Conservation (phyloP, 2,329 filamentous ascomycete genomes). For the Fusarium armeniacum region DNA sequence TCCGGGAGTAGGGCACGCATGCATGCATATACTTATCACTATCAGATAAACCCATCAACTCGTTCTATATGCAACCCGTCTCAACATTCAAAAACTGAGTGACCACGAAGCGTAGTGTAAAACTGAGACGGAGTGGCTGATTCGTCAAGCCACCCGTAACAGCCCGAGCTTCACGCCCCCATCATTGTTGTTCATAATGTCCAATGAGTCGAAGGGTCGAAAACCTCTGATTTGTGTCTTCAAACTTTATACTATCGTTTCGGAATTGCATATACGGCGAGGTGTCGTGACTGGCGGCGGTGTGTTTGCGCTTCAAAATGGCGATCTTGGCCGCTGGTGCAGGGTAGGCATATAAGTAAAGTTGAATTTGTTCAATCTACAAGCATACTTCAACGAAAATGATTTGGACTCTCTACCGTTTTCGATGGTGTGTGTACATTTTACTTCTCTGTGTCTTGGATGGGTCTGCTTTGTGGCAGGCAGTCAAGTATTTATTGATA, state of each 20-base stretch:
- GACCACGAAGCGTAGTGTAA: neutral
- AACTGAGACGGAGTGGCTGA: conserved; percentile 22
- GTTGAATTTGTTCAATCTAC: neutral
- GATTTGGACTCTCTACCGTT: neutral
- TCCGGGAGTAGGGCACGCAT: neutral
- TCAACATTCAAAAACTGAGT: neutral
- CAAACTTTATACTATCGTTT: conserved; percentile 34
- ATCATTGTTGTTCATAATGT: conserved; percentile 11
- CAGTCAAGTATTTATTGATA: no score
- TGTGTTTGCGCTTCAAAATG: conserved; percentile 7
- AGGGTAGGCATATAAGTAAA: conserved; percentile 21
- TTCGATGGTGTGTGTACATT: neutral
- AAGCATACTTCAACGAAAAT: neutral
- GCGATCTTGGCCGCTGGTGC: neutral
- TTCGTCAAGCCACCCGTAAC: conserved; percentile 33
- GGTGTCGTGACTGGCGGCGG: conserved; percentile 27
- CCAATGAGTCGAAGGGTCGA: neutral
- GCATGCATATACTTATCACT: neutral
- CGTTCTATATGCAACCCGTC: neutral
- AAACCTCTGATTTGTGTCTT: neutral
- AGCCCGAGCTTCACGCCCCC: neutral
- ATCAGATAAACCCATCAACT: neutral
- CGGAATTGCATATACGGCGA: neutral
- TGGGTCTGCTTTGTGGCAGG: no score
- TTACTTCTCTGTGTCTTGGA: neutral